phyloP scores from a whole-genome alignment of 108 stramenopile species.

The Nitzschia sp. region DNA sequence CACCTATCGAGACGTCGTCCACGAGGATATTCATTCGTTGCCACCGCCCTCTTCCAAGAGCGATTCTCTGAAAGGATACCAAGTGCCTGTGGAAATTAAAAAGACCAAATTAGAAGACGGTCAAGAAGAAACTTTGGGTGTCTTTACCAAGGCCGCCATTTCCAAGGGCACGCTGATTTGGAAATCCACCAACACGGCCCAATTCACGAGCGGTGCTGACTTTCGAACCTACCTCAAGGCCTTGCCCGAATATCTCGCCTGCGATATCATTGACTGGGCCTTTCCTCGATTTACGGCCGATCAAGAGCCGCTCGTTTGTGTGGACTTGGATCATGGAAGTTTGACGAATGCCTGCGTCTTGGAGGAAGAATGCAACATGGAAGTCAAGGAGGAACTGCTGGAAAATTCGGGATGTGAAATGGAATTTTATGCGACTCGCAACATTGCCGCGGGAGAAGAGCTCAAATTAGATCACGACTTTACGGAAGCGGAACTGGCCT shows the following conservation, averaged over 20 bases:
- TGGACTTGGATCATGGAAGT: constrained; percentile 23
- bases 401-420: constrained; percentile 3
- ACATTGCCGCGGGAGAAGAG: constrained; percentile 17
- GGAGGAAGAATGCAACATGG: background rate
- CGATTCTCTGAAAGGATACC: too few relatives aligned
- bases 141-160: constrained; percentile 15
- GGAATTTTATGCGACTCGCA: constrained; percentile 13
- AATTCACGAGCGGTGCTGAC: constrained; percentile 1
- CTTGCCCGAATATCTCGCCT: constrained; percentile 13
- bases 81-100: background rate
- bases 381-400: background rate
- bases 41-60: too few relatives aligned
- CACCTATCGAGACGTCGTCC: background rate
- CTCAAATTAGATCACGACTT: constrained; percentile 10
- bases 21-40: background rate
- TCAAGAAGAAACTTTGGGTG: background rate
- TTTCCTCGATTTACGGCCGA: background rate
- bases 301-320: constrained; percentile 2
- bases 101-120: background rate
- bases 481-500: background rate
- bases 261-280: constrained; percentile 22
- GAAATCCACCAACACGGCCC: constrained; percentile 11
- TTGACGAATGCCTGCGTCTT: constrained; percentile 6
- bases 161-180: constrained; percentile 7
- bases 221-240: constrained; percentile 9